Evolutionary conservation across 2,329 filamentous ascomycete species (phyloP).

Genomic region (Stachybotrys elegans): DNA sequence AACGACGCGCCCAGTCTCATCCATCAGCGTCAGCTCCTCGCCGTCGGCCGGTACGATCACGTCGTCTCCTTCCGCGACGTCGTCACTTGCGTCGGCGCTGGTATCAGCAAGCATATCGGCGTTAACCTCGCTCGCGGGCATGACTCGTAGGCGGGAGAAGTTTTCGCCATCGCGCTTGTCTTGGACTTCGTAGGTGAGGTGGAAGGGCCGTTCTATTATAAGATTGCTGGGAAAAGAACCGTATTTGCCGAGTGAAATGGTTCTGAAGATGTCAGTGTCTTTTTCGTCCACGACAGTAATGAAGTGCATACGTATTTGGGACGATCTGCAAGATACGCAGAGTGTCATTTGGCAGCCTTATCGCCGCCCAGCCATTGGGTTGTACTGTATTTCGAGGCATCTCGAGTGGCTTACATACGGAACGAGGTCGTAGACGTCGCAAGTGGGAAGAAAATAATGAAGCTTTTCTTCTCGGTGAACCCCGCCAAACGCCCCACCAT

Average conservation of each 20-base stretch:
- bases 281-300: too few relatives aligned
- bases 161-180: slow-evolving; percentile 62
- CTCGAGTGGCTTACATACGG: slow-evolving; percentile 8
- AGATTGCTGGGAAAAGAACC: slow-evolving; percentile 86
- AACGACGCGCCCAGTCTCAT: slow-evolving; percentile 38
- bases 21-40: slow-evolving; percentile 37
- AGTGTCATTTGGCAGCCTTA: slow-evolving; percentile 55
- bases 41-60: slow-evolving; percentile 30
- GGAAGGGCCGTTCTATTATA: slow-evolving; percentile 83
- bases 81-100: slow-evolving; percentile 29
- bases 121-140: slow-evolving; percentile 77
- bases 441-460: slow-evolving; percentile 16
- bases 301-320: slow-evolving; percentile 56
- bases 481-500: slow-evolving; percentile 13
- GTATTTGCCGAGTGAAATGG: slow-evolving; percentile 86
- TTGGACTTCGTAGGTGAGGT: slow-evolving; percentile 85
- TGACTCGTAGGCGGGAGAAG: slow-evolving; percentile 68
- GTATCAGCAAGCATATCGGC: slow-evolving; percentile 62
- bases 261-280: slow-evolving; percentile 46
- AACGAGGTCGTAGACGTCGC: neutral
- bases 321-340: slow-evolving; percentile 52
- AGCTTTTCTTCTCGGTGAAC: slow-evolving; percentile 22
- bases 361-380: slow-evolving; percentile 55
- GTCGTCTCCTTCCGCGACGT: slow-evolving; percentile 35
- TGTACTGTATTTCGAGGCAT: slow-evolving; percentile 32